Evolutionary conservation across 1,284 basidiomycete species (phyloP).

Genomic region (Xerocomus amazonicus): DNA sequence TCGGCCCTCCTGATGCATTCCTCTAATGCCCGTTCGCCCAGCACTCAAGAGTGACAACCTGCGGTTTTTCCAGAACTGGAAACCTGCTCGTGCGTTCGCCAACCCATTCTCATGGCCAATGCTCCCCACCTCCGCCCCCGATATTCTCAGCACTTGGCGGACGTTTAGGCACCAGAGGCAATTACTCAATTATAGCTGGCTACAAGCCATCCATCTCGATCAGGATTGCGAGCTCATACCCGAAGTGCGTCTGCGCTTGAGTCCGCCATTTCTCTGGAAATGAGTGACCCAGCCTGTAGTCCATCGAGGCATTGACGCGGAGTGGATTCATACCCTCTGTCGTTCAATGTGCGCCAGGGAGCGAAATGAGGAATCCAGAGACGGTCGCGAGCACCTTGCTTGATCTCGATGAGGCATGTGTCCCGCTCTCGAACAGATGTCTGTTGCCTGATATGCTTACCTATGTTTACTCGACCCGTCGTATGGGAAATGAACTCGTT

Average conservation of each 20-base stretch:
- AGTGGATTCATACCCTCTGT: slow-evolving; percentile 27
- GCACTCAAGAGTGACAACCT: slow-evolving; percentile 21
- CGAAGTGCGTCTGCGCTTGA: slow-evolving; percentile 12
- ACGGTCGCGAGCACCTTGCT: slow-evolving; percentile 16
- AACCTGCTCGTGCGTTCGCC: slow-evolving; percentile 30
- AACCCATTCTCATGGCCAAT: slow-evolving; percentile 34
- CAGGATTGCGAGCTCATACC: slow-evolving; percentile 22
- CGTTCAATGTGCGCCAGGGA: slow-evolving; percentile 21
- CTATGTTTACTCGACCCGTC: neutral
- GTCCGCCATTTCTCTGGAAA: neutral
- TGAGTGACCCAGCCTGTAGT: slow-evolving; percentile 15
- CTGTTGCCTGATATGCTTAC: neutral
- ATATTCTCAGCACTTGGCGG: slow-evolving; percentile 28
- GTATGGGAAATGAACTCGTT: neutral
- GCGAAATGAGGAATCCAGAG: slow-evolving; percentile 24
- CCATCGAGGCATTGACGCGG: slow-evolving; percentile 27
- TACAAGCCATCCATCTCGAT: slow-evolving; percentile 29
- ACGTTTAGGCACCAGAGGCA: slow-evolving; percentile 26
- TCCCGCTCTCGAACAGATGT: neutral
- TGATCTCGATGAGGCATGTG: slow-evolving; percentile 28
- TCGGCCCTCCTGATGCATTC: neutral
- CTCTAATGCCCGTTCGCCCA: slow-evolving; percentile 1
- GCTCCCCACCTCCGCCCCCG: slow-evolving; percentile 24
- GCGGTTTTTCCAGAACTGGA: slow-evolving; percentile 32
- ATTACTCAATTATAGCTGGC: slow-evolving; percentile 31